phyloP scores from a whole-genome alignment of 345 rosid species.

The Camelina sativa region DNA sequence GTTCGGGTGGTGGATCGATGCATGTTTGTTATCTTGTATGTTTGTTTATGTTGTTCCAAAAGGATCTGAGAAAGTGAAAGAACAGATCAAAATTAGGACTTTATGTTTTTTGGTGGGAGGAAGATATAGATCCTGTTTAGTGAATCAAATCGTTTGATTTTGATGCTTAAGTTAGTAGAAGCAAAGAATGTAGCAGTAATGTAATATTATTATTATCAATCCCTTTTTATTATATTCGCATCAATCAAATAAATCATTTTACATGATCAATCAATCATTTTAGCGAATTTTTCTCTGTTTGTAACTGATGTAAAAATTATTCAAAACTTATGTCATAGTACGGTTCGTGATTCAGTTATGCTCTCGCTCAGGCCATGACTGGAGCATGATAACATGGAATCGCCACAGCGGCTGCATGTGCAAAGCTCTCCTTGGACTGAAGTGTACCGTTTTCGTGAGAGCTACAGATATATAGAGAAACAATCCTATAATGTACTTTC shows the following conservation, averaged over 20 bases:
- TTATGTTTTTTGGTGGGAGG: neutral
- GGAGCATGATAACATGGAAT: conserved; percentile 92
- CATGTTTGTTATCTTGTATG: conserved; percentile 29
- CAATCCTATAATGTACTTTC: conserved; percentile 62
- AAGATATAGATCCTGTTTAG: conserved; percentile 22
- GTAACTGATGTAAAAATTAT: no score
- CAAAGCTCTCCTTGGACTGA: conserved; percentile 57
- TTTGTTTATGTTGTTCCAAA: conserved; percentile 25
- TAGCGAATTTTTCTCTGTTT: no score
- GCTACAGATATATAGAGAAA: no score
- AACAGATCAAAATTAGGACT: conserved; percentile 28
- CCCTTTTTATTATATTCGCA: neutral
- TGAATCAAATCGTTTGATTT: conserved; percentile 23
- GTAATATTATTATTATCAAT: conserved; percentile 22
- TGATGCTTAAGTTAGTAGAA: conserved; percentile 18
- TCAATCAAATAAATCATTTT: neutral
- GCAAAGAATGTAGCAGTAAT: conserved; percentile 25
- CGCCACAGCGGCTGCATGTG: conserved; percentile 85
- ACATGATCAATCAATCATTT: no score
- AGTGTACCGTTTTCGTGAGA: no score
- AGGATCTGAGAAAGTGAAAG: conserved; percentile 34
- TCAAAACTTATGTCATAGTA: no score
- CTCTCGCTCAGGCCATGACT: conserved; percentile 83
- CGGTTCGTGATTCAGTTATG: conserved; percentile 5
- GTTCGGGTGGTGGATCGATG: conserved; percentile 26